A percentile compares a stretch with the other conserved stretches of the same genome.
phyloP scores from a whole-genome alignment of 208 protist genomes.

The Crithidia expoeki region DNA sequence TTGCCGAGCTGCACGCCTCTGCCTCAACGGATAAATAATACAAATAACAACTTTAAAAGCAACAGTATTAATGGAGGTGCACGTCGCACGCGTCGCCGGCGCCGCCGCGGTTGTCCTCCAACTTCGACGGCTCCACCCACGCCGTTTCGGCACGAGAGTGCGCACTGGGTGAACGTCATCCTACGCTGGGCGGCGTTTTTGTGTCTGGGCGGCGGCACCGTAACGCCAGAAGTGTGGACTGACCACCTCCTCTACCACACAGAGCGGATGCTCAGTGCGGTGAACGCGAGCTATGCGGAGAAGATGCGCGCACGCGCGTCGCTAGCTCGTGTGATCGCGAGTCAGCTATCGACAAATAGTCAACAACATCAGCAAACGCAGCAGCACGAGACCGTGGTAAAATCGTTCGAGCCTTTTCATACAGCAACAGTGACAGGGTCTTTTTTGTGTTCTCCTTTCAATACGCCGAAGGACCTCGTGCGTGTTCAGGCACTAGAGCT shows the following conservation, averaged over 20 bases:
- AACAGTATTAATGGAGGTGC: neutral
- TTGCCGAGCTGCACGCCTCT: neutral
- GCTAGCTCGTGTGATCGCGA: constrained; percentile 2
- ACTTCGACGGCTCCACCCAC: constrained; percentile 15
- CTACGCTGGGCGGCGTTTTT: constrained; percentile 63
- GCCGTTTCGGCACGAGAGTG: constrained; percentile 41
- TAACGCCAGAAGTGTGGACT: constrained; percentile 61
- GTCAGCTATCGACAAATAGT: neutral
- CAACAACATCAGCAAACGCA: neutral
- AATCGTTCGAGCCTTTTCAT: neutral
- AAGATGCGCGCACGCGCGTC: constrained; percentile 26
- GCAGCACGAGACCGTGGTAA: neutral
- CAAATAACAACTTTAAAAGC: neutral
- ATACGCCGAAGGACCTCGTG: constrained; percentile 14
- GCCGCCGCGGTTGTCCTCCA: constrained; percentile 16
- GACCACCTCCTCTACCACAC: constrained; percentile 59
- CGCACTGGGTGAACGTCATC: constrained; percentile 71
- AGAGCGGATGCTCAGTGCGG: constrained; percentile 15
- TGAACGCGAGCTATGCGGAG: constrained; percentile 21
- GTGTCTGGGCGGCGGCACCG: constrained; percentile 69
- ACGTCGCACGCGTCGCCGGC: constrained; percentile 26
- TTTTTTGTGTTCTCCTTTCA: neutral
- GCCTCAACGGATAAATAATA: neutral
- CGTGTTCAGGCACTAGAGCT: constrained; percentile 31
- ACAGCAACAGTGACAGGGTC: neutral